These are phyloP conservation scores for Xerocomellus dryophilus DNA, from an alignment of 768 basidiomycete species.

Conservation along the genomic window DNA sequence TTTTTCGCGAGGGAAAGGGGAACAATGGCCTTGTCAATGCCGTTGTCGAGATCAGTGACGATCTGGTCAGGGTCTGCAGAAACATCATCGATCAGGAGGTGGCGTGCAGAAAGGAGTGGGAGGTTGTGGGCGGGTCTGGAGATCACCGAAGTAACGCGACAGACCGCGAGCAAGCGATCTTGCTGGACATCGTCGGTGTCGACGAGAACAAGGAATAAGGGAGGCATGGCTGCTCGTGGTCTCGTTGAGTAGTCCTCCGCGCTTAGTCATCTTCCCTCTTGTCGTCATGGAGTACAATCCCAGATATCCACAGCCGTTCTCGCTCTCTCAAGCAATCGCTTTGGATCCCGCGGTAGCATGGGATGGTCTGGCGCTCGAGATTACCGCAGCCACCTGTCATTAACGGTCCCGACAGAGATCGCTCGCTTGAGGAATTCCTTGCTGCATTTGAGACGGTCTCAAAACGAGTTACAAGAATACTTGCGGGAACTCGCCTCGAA, in stretches of 20 bases:
- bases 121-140: constrained; percentile 38
- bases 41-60: constrained; percentile 68
- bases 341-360: constrained; percentile 67
- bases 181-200: constrained; percentile 42
- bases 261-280: constrained; percentile 24
- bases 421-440: constrained; percentile 72
- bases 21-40: constrained; percentile 78
- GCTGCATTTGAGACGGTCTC: constrained; percentile 57
- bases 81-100: constrained; percentile 54
- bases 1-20: constrained; percentile 63
- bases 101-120: constrained; percentile 36
- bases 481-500: constrained; percentile 35
- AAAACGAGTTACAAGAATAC: constrained; percentile 51
- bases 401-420: constrained; percentile 52
- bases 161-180: constrained; percentile 54
- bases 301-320: constrained; percentile 72
- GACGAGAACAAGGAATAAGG: constrained; percentile 58
- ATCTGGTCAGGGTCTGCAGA: constrained; percentile 51
- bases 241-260: background rate
- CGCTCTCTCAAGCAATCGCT: constrained; percentile 56
- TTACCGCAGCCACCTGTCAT: background rate
- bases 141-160: constrained; percentile 77
- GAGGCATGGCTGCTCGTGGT: constrained; percentile 19
- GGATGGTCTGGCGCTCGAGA: constrained; percentile 50
- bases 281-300: constrained; percentile 61